Conservation (phyloP, 306 rosid species). For the Cicer pinnatifidum region DNA sequence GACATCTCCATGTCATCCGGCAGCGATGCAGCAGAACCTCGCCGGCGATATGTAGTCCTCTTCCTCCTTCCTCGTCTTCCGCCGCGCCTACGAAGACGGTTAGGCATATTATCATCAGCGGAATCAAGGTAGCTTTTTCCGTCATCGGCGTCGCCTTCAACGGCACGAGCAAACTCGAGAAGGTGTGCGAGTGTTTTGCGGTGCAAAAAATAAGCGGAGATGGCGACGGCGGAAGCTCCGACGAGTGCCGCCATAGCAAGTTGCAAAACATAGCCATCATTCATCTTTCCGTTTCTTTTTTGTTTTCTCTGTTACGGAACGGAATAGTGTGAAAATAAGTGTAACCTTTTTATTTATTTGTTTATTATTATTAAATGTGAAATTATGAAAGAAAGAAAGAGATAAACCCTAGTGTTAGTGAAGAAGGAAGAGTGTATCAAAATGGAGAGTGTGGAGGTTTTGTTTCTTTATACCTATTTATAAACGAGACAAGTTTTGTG, state of each 20-base stretch:
- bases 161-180: constrained; percentile 70
- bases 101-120: constrained; percentile 45
- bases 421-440: not conserved
- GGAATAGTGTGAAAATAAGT: not conserved
- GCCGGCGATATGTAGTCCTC: constrained; percentile 50
- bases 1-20: constrained; percentile 65
- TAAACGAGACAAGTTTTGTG: no score
- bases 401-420: constrained; percentile 5
- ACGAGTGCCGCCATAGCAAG: constrained; percentile 84
- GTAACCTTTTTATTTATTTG: not conserved
- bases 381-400: not conserved
- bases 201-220: constrained; percentile 80
- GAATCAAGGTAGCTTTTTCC: not conserved
- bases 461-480: no score
- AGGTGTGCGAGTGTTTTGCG: constrained; percentile 74
- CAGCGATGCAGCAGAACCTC: constrained; percentile 57
- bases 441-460: no score
- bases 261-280: constrained; percentile 67
- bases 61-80: constrained; percentile 47
- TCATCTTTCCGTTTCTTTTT: constrained; percentile 50
- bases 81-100: constrained; percentile 51
- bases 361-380: not conserved
- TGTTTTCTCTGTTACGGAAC: not conserved
- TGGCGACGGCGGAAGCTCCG: constrained; percentile 83
- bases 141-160: constrained; percentile 44